Conservation (phyloP, 1,284 basidiomycete species). For the Heliocybe sulcata region DNA sequence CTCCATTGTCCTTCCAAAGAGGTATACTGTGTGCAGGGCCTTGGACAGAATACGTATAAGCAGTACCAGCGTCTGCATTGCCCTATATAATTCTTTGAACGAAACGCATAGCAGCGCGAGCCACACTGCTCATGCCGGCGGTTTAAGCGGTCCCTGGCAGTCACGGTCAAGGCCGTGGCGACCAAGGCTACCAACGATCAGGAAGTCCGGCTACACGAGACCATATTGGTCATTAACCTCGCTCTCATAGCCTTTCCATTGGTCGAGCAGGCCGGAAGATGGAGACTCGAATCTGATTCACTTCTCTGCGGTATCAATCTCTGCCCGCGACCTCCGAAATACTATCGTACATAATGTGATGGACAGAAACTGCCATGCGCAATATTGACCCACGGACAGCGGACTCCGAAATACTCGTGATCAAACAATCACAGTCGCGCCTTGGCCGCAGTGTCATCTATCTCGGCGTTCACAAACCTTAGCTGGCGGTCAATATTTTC, state of each 20-base stretch:
- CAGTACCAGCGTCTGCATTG: neutral
- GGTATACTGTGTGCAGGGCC: neutral
- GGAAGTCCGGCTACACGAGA: too few species aligned
- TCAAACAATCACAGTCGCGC: slow-evolving; percentile 20
- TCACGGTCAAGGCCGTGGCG: too few species aligned
- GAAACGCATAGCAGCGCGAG: too few species aligned
- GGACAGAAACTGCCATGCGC: neutral
- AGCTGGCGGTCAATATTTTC: slow-evolving; percentile 22
- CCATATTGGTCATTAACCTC: too few species aligned
- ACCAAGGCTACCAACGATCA: too few species aligned
- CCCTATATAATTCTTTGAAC: too few species aligned
- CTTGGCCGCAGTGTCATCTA: slow-evolving; percentile 25
- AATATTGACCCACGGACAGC: neutral
- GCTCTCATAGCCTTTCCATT: too few species aligned
- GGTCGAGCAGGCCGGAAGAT: too few species aligned
- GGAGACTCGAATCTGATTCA: neutral
- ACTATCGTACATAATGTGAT: neutral
- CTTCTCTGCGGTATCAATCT: neutral
- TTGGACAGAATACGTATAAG: neutral
- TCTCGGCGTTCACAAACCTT: slow-evolving; percentile 13
- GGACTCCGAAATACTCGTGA: neutral
- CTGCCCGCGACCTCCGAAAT: neutral
- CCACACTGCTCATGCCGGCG: neutral
- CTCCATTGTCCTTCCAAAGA: neutral
- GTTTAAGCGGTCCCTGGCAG: neutral